A percentile compares a stretch with the other conserved stretches of the same genome.
These are phyloP conservation scores for Suhomyces vadensis DNA, from an alignment of 805 yeast species.

Conservation along the genomic window DNA sequence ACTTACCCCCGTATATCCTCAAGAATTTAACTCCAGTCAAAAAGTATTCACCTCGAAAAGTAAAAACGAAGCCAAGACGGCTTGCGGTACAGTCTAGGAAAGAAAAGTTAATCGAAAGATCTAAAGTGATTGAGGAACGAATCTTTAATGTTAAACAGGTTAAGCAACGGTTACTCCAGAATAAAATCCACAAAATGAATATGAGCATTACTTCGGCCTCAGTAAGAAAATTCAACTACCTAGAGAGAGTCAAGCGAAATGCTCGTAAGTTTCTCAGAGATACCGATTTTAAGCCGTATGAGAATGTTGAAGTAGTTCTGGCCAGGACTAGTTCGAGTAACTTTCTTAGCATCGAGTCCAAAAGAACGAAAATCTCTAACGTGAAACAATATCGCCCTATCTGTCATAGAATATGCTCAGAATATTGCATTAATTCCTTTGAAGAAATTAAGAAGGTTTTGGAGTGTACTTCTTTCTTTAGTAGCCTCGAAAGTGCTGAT, in stretches of 20 bases:
- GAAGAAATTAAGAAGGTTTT: background rate
- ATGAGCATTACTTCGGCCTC: conserved; percentile 2
- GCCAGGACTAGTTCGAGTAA: no score
- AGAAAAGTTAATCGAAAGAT: background rate
- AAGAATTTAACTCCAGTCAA: conserved; percentile 11
- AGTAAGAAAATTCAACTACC: conserved; percentile 6
- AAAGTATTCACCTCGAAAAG: background rate
- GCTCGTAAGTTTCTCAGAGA: background rate
- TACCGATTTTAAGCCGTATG: no score
- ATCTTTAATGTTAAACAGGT: conserved; percentile 1
- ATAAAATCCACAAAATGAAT: conserved; percentile 2
- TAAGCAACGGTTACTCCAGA: conserved; percentile 1
- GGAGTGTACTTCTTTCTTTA: background rate
- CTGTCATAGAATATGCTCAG: no score
- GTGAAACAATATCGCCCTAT: no score
- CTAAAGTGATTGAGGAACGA: background rate
- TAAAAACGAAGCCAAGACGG: background rate
- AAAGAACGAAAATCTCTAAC: no score
- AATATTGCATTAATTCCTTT: background rate
- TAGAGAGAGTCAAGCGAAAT: conserved; percentile 4
- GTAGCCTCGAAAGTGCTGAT: background rate
- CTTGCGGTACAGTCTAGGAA: background rate
- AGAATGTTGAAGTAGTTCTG: no score
- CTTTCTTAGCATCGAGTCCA: no score
- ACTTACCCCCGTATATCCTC: conserved; percentile 11